A percentile compares a stretch with the other conserved stretches of the same genome.
phyloP scores from a whole-genome alignment of 371 early-diverging fungal species.

The Rhizopus microsporus region DNA sequence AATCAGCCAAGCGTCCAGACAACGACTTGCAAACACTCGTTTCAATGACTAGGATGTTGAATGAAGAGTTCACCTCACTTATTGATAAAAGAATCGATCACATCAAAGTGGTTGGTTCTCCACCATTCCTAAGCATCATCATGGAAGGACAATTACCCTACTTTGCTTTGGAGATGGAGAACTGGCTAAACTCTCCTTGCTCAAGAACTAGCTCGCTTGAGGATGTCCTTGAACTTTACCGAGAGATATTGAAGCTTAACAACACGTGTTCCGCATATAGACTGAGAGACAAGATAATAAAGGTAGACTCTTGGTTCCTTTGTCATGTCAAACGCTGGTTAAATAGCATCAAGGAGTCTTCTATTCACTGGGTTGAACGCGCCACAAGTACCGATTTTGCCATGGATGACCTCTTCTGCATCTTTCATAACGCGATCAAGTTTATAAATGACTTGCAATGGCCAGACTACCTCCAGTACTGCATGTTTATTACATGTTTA shows the following conservation, averaged over 20 bases:
- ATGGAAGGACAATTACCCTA: conserved; percentile 40
- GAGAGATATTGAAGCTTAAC: conserved; percentile 29
- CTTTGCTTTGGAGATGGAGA: conserved; percentile 45
- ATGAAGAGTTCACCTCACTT: conserved; percentile 23
- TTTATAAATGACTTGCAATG: conserved; percentile 60
- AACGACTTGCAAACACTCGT: conserved; percentile 21
- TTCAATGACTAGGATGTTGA: conserved; percentile 25
- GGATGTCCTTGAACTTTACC: conserved; percentile 33
- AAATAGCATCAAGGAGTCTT: conserved; percentile 41
- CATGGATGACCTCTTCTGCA: conserved; percentile 66
- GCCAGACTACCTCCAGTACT: conserved; percentile 66
- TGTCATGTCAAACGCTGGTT: conserved; percentile 56
- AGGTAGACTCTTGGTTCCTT: conserved; percentile 58
- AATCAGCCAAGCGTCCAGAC: conserved; percentile 11
- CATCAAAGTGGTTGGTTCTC: conserved; percentile 5
- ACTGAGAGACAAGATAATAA: conserved; percentile 30
- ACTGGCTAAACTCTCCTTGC: conserved; percentile 28
- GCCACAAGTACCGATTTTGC: conserved; percentile 62
- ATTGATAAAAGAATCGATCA: conserved; percentile 16
- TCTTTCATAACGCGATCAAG: conserved; percentile 65
- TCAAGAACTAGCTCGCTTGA: conserved; percentile 30
- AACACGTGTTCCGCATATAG: conserved; percentile 28
- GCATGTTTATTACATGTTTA: conserved; percentile 61
- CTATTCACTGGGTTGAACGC: conserved; percentile 50
- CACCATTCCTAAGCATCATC: conserved; percentile 29